These are phyloP conservation scores for Linum lewisii DNA, from an alignment of 345 rosid species.

Conservation along the genomic window DNA sequence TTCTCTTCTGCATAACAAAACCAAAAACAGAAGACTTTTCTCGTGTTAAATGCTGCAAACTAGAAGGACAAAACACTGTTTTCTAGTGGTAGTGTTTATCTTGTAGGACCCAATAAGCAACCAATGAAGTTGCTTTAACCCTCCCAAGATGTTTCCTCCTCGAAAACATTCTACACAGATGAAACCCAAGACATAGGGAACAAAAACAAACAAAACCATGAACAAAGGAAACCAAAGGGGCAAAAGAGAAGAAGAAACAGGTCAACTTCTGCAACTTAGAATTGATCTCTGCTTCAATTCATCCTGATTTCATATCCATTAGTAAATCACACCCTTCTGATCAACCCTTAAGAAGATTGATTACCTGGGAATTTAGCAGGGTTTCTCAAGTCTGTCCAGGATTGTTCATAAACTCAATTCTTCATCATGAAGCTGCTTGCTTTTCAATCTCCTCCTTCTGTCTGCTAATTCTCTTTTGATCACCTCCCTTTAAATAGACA, in stretches of 20 bases:
- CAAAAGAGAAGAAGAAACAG: neutral
- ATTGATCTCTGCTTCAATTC: neutral
- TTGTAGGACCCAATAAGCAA: neutral
- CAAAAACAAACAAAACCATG: too few species aligned
- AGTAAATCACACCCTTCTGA: neutral
- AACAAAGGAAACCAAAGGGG: neutral
- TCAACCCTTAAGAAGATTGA: neutral
- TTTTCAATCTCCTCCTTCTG: neutral
- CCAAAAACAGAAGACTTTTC: neutral
- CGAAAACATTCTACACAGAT: neutral
- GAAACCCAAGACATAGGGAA: neutral
- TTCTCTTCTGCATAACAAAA: too few species aligned
- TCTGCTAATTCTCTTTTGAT: neutral
- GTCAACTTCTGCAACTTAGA: neutral
- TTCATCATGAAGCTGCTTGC: neutral
- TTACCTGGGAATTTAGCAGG: neutral
- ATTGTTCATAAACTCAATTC: neutral
- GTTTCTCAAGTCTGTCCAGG: neutral
- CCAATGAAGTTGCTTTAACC: neutral
- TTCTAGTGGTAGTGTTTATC: neutral
- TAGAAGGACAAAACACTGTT: neutral
- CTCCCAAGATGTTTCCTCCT: neutral
- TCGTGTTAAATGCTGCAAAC: neutral
- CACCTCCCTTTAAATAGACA: neutral
- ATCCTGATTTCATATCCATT: neutral